Percentiles rank a stretch among this genome's conserved stretches.
Evolutionary conservation across 73 alveolate species (phyloP).

Genomic region (Paramecium sonneborni): DNA sequence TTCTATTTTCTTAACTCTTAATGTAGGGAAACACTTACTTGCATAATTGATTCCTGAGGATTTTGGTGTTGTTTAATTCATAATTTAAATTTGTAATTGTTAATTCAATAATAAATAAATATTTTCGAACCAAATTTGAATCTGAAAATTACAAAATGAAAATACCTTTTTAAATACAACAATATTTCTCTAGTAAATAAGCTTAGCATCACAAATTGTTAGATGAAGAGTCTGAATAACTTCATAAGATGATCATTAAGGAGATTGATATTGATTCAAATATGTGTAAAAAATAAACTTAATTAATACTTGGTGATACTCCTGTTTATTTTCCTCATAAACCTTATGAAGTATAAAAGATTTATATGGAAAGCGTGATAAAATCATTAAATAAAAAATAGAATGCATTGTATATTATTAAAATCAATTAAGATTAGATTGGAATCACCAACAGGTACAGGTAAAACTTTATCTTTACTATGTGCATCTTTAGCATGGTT

Average conservation of each 20-base stretch:
- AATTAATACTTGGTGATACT: neutral
- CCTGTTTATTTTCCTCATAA: constrained; percentile 20
- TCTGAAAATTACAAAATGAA: neutral
- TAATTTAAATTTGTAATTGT: constrained; percentile 28
- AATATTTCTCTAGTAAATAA: neutral
- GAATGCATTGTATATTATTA: constrained; percentile 4
- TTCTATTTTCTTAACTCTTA: constrained; percentile 27
- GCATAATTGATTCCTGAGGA: constrained; percentile 40
- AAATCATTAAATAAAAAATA: neutral
- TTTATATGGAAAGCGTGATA: neutral
- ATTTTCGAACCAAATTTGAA: neutral
- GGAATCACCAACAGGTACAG: constrained; percentile 88
- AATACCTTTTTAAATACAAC: neutral
- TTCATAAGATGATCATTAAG: neutral
- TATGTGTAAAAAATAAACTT: neutral
- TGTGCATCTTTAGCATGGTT: constrained; percentile 83
- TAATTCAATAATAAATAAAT: neutral
- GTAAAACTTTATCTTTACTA: constrained; percentile 92
- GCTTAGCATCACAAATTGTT: neutral
- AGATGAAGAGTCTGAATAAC: constrained; percentile 17
- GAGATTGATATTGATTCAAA: neutral
- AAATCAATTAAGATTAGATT: neutral
- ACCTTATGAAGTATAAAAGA: constrained; percentile 17
- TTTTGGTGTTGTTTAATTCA: constrained; percentile 23
- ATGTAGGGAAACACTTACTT: neutral